phyloP scores from a whole-genome alignment of 2,329 filamentous ascomycete genomes.

The Beauveria sp. region DNA sequence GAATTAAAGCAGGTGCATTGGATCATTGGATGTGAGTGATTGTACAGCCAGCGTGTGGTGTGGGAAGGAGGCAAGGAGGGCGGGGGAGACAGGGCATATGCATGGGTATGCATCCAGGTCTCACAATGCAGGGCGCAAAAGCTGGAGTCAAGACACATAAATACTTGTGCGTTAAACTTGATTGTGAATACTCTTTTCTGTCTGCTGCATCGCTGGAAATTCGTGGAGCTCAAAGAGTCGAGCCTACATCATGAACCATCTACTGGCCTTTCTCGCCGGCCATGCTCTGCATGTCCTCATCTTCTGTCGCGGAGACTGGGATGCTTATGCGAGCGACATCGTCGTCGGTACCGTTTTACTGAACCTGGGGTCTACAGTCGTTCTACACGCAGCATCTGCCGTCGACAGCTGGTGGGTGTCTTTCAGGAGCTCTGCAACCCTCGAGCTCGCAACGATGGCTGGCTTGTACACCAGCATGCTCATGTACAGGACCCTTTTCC shows the following conservation, averaged over 20 bases:
- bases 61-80: too few species aligned
- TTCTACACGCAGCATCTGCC: neutral
- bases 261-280: constrained; percentile 10
- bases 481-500: constrained; percentile 18
- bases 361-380: neutral
- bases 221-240: too few species aligned
- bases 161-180: too few species aligned
- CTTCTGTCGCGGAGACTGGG: constrained; percentile 22
- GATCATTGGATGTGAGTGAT: too few species aligned
- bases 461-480: constrained; percentile 17
- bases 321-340: constrained; percentile 14
- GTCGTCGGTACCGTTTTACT: constrained; percentile 3
- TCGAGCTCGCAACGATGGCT: neutral
- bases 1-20: too few species aligned
- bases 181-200: too few species aligned
- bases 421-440: neutral
- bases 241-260: neutral
- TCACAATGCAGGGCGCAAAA: too few species aligned
- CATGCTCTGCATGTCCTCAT: constrained; percentile 14
- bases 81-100: too few species aligned
- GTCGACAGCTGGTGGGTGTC: neutral
- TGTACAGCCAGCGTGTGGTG: too few species aligned
- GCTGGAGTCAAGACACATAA: too few species aligned
- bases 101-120: too few species aligned
- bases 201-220: too few species aligned